Conservation (phyloP, 192 early-diverging fungal genomes). For the Helicostylum pulchrum region DNA sequence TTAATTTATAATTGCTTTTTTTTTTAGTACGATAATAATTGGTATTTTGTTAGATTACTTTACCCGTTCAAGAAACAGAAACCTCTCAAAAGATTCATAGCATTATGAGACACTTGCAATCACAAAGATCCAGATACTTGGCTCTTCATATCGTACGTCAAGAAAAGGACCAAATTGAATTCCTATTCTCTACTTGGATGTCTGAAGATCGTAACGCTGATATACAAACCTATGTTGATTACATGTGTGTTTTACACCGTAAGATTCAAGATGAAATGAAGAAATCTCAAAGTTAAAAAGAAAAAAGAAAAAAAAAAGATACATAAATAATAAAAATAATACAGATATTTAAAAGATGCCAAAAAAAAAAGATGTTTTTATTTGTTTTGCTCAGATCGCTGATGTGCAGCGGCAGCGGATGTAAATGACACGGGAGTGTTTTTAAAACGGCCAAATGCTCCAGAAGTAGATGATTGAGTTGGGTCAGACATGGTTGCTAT, state of each 20-base stretch:
- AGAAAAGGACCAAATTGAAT: conserved; percentile 78
- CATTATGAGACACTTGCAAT: conserved; percentile 63
- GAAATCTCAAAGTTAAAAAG: conserved; percentile 26
- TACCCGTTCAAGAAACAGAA: conserved; percentile 69
- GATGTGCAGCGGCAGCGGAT: neutral
- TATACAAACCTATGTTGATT: conserved; percentile 91
- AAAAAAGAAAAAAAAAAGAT: neutral
- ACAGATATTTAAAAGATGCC: neutral
- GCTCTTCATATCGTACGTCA: conserved; percentile 84
- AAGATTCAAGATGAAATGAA: conserved; percentile 79
- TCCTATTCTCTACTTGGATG: conserved; percentile 75
- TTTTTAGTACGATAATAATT: neutral
- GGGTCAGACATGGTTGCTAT: too few species aligned
- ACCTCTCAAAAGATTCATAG: conserved; percentile 61
- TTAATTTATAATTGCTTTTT: neutral
- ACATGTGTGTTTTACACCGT: conserved; percentile 82
- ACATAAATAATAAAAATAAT: neutral
- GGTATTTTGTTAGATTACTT: conserved; percentile 40
- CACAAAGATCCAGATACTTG: conserved; percentile 62
- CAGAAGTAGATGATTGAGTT: neutral
- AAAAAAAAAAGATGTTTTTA: neutral
- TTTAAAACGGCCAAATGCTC: neutral
- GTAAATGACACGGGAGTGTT: conserved; percentile 3
- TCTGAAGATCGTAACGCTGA: conserved; percentile 92
- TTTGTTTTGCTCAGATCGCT: neutral